phyloP scores from a whole-genome alignment of 2,329 filamentous ascomycete species.

The Stagonosporopsis rhizophila region DNA sequence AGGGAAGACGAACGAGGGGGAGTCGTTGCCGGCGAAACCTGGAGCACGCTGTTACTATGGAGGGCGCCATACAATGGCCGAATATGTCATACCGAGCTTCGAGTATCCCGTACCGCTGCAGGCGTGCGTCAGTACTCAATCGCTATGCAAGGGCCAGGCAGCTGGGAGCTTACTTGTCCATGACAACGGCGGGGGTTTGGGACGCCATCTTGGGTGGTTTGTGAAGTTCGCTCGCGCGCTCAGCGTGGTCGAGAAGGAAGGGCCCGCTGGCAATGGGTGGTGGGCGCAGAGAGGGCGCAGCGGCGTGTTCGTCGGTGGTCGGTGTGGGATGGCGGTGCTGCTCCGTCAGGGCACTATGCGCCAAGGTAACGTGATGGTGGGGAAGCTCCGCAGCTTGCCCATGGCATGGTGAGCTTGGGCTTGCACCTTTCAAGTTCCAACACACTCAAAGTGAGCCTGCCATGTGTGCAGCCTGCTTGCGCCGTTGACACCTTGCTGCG shows the following conservation, averaged over 20 bases:
- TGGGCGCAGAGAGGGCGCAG: slow-evolving; percentile 32
- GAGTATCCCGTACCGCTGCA: slow-evolving; percentile 97
- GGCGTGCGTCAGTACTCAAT: slow-evolving; percentile 50
- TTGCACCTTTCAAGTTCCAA: background rate
- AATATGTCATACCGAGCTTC: slow-evolving; percentile 79
- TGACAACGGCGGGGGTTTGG: slow-evolving; percentile 99
- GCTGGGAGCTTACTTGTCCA: slow-evolving; percentile 91
- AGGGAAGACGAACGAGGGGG: slow-evolving; percentile 98
- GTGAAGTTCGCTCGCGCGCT: slow-evolving; percentile 31
- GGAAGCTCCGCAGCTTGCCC: slow-evolving; percentile 10
- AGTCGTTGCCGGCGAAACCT: slow-evolving; percentile 99
- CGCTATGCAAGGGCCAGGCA: slow-evolving; percentile 38
- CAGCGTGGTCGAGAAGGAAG: slow-evolving; percentile 33
- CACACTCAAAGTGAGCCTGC: background rate
- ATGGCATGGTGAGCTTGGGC: background rate
- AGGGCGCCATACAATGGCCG: slow-evolving; percentile 1
- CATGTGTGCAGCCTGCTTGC: slow-evolving; percentile 2
- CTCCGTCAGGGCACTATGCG: slow-evolving; percentile 27
- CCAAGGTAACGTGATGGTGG: slow-evolving; percentile 29
- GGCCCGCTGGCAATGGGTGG: slow-evolving; percentile 24
- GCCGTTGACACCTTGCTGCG: slow-evolving; percentile 6
- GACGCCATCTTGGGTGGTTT: slow-evolving; percentile 75
- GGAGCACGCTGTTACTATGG: slow-evolving; percentile 45
- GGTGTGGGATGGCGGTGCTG: slow-evolving; percentile 37
- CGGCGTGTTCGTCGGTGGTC: slow-evolving; percentile 30